Percentiles rank a stretch among this genome's conserved stretches.
Evolutionary conservation across 495 filamentous ascomycete species (phyloP).

Genomic region (Pyronema omphalodes): DNA sequence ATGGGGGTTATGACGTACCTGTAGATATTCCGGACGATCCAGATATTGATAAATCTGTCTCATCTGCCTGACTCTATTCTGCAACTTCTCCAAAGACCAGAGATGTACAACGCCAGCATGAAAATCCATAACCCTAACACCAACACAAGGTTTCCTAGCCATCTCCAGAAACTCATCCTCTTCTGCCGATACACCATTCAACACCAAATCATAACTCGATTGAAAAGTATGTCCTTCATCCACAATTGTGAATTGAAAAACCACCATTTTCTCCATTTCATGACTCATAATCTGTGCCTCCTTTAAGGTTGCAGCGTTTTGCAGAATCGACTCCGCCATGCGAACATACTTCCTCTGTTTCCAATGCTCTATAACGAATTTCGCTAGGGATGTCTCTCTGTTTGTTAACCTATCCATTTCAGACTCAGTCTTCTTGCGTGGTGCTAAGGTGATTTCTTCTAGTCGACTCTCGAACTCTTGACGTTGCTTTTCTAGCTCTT

Average conservation of each 20-base stretch:
- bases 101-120: constrained; percentile 70
- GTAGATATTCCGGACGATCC: constrained; percentile 80
- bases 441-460: constrained; percentile 36
- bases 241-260: constrained; percentile 88
- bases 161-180: constrained; percentile 70
- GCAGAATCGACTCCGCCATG: constrained; percentile 85
- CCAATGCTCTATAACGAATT: constrained; percentile 52
- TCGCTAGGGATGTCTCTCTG: constrained; percentile 51
- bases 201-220: constrained; percentile 88
- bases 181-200: constrained; percentile 74
- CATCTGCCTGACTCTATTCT: constrained; percentile 74
- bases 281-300: constrained; percentile 97
- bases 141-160: constrained; percentile 75
- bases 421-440: constrained; percentile 27
- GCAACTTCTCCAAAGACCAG: constrained; percentile 87
- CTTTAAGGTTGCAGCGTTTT: constrained; percentile 72
- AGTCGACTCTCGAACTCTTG: constrained; percentile 57
- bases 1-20: constrained; percentile 25
- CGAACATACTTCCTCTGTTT: constrained; percentile 67
- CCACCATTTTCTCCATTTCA: constrained; percentile 80
- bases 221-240: constrained; percentile 72
- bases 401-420: constrained; percentile 45
- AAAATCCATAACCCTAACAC: constrained; percentile 80
- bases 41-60: constrained; percentile 92
- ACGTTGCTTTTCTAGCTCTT: constrained; percentile 54